phyloP scores from a whole-genome alignment of 768 basidiomycete genomes.

The Tricholoma hemisulphureum region DNA sequence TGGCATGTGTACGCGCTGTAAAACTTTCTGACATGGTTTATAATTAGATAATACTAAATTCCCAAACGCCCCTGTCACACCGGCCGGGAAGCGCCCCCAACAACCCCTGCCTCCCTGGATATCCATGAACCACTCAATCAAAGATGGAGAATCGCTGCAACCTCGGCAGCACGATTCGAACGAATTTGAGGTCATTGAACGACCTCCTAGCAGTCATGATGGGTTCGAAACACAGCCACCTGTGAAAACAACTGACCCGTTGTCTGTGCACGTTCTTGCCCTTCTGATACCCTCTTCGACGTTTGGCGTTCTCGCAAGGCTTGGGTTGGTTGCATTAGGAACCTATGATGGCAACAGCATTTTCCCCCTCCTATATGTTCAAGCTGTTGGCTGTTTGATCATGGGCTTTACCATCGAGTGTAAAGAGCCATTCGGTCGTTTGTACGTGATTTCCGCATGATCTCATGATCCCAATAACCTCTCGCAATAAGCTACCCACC shows the following conservation, averaged over 20 bases:
- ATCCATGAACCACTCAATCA: no score
- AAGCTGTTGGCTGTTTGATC: conserved; percentile 84
- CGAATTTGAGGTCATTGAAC: conserved; percentile 30
- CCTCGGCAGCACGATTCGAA: conserved; percentile 9
- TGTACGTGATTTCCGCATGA: conserved; percentile 48
- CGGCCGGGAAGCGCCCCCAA: no score
- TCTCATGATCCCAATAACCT: background rate
- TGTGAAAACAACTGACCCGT: conserved; percentile 43
- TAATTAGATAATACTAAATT: no score
- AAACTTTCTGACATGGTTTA: no score
- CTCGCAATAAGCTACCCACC: conserved; percentile 71
- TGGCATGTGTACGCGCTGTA: background rate
- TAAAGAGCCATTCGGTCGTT: conserved; percentile 69
- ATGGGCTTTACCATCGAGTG: conserved; percentile 81
- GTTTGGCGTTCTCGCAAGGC: conserved; percentile 77
- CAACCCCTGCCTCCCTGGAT: no score
- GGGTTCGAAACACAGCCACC: conserved; percentile 25
- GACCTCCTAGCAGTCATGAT: conserved; percentile 30
- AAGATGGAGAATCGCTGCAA: background rate
- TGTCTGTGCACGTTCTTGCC: conserved; percentile 62
- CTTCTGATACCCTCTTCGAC: conserved; percentile 81
- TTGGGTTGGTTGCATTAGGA: conserved; percentile 74
- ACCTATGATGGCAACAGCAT: conserved; percentile 74
- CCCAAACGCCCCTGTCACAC: no score
- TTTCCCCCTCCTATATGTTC: conserved; percentile 81